These are phyloP conservation scores for Podospora bellae-mahoneyi DNA, from an alignment of 495 filamentous ascomycete genomes.

Conservation along the genomic window DNA sequence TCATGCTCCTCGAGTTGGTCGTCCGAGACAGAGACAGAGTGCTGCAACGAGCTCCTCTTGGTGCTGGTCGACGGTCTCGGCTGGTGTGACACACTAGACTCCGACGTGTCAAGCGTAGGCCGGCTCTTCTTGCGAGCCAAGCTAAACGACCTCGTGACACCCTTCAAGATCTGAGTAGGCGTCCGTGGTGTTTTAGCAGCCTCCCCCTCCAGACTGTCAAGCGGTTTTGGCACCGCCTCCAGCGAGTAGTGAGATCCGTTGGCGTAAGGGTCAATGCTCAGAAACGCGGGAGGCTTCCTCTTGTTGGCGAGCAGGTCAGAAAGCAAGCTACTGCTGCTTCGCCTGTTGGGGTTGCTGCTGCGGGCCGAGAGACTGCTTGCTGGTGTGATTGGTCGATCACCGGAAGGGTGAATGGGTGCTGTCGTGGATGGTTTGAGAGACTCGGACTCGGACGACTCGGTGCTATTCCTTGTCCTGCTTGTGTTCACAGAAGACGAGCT, in stretches of 20 bases:
- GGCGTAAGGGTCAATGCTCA: constrained; percentile 48
- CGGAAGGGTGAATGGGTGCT: constrained; percentile 10
- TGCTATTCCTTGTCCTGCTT: constrained; percentile 28
- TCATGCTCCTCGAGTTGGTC: constrained; percentile 18
- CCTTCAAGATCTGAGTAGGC: constrained; percentile 42
- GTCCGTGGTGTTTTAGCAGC: constrained; percentile 35
- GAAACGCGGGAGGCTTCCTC: constrained; percentile 35
- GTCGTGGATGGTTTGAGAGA: constrained; percentile 4
- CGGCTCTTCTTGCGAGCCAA: constrained; percentile 47
- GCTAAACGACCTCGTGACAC: constrained; percentile 44
- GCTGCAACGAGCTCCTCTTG: constrained; percentile 21
- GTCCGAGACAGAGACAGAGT: constrained; percentile 17
- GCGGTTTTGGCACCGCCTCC: constrained; percentile 25
- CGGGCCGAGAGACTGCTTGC: constrained; percentile 30
- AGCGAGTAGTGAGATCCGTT: constrained; percentile 38
- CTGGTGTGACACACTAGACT: background rate
- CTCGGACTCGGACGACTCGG: constrained; percentile 16
- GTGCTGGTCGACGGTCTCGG: background rate
- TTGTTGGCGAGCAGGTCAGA: constrained; percentile 37
- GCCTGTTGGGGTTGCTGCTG: constrained; percentile 25
- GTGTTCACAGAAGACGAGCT: constrained; percentile 22
- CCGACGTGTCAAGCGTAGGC: constrained; percentile 21
- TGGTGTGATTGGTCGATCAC: constrained; percentile 32
- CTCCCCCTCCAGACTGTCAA: constrained; percentile 24
- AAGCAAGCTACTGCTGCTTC: constrained; percentile 36